Conservation (phyloP, 2,329 filamentous ascomycete species). For the Alternaria novae-zelandiae region DNA sequence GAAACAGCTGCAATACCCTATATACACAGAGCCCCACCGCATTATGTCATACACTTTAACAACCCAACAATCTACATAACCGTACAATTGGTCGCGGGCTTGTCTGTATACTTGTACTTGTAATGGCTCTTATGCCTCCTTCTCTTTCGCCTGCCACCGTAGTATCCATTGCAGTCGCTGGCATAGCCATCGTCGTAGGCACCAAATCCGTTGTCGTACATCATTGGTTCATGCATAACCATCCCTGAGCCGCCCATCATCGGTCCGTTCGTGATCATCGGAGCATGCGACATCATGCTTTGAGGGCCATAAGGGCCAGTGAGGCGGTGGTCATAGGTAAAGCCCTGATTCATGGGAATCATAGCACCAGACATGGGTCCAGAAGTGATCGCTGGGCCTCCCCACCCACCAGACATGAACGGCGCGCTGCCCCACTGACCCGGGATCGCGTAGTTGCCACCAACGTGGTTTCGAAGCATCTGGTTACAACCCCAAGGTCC, state of each 20-base stretch:
- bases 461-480: slow-evolving; percentile 33
- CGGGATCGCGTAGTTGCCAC: slow-evolving; percentile 33
- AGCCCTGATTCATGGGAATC: slow-evolving; percentile 11
- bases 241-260: slow-evolving; percentile 2
- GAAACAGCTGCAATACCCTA: background rate
- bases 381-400: slow-evolving; percentile 12
- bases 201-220: background rate
- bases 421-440: slow-evolving; percentile 34
- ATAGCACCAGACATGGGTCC: slow-evolving; percentile 19
- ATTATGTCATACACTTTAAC: background rate
- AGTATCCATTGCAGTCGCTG: slow-evolving; percentile 12
- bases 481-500: slow-evolving; percentile 43
- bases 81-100: slow-evolving; percentile 26
- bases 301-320: slow-evolving; percentile 24
- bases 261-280: slow-evolving; percentile 4
- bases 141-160: slow-evolving; percentile 11
- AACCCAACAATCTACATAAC: slow-evolving; percentile 22
- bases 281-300: slow-evolving; percentile 5
- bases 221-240: slow-evolving; percentile 4
- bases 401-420: slow-evolving; percentile 19
- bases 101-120: slow-evolving; percentile 27
- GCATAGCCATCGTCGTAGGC: slow-evolving; percentile 10
- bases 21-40: background rate
- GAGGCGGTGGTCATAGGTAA: slow-evolving; percentile 27
- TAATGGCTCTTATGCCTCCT: slow-evolving; percentile 27